Percentiles rank a stretch among this genome's conserved stretches.
Evolutionary conservation across 805 yeast species (phyloP).

Genomic region (Wickerhamomyces hampshirensis): DNA sequence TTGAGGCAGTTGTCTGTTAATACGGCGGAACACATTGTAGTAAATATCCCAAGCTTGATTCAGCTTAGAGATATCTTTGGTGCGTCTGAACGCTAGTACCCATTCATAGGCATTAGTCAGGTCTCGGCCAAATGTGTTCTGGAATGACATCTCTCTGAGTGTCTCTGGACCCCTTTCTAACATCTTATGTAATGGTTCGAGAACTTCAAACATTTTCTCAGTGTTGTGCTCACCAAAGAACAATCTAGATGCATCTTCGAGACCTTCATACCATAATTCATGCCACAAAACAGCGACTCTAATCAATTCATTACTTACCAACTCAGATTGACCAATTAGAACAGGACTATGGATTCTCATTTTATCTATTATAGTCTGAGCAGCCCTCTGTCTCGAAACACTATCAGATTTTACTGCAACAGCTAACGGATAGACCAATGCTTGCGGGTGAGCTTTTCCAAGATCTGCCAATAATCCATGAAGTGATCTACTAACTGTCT

Average conservation of each 20-base stretch:
- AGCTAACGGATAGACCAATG: conserved; percentile 88
- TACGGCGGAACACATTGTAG: conserved; percentile 87
- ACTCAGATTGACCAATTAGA: conserved; percentile 86
- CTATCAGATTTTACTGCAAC: conserved; percentile 96
- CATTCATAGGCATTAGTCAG: conserved; percentile 90
- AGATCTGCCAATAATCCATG: conserved; percentile 77
- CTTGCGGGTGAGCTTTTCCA: conserved; percentile 96
- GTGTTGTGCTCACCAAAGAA: conserved; percentile 94
- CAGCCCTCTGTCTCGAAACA: conserved; percentile 84
- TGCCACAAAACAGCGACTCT: conserved; percentile 96
- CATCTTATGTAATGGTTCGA: conserved; percentile 85
- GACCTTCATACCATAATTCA: conserved; percentile 96
- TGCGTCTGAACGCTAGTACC: conserved; percentile 79
- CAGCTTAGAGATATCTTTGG: conserved; percentile 80
- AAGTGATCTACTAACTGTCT: conserved; percentile 72
- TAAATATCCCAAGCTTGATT: conserved; percentile 98
- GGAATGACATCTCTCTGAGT: conserved; percentile 85
- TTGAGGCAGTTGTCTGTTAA: conserved; percentile 85
- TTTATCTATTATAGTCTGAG: conserved; percentile 83
- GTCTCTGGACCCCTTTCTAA: conserved; percentile 88
- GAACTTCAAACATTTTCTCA: conserved; percentile 87
- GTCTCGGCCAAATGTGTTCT: conserved; percentile 91
- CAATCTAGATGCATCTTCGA: conserved; percentile 92
- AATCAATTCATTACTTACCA: conserved; percentile 90
- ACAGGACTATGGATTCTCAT: conserved; percentile 84